Conservation (phyloP, 2,329 filamentous ascomycete genomes). For the Fusarium lateritium region DNA sequence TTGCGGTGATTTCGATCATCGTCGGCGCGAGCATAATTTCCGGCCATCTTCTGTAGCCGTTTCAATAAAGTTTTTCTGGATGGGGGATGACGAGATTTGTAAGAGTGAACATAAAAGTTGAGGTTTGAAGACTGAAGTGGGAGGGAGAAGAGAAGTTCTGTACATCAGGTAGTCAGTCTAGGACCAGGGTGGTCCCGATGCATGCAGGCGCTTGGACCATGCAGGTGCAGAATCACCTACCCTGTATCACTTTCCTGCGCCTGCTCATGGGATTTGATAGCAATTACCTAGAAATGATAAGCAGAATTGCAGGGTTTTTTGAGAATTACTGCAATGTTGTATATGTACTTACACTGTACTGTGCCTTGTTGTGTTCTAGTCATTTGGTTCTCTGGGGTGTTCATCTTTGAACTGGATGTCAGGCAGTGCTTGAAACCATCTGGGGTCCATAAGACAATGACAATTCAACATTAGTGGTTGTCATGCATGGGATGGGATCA, state of each 20-base stretch:
- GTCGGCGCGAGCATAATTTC: slow-evolving; percentile 30
- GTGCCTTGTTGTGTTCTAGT: no score
- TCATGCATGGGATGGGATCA: no score
- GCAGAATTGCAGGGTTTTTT: no score
- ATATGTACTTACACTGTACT: no score
- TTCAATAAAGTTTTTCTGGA: not conserved
- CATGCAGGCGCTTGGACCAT: slow-evolving; percentile 36
- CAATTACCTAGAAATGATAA: not conserved
- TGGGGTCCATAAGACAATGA: no score
- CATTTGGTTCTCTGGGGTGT: no score
- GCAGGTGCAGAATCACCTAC: slow-evolving; percentile 8
- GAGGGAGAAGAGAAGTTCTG: slow-evolving; percentile 15
- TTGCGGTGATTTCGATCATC: slow-evolving; percentile 49
- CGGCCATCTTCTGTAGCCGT: slow-evolving; percentile 27
- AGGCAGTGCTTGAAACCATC: no score
- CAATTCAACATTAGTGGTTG: no score
- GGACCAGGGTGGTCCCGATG: not conserved
- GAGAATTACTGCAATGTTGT: no score
- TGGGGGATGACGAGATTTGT: not conserved
- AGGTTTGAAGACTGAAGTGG: slow-evolving; percentile 14
- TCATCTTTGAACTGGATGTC: no score
- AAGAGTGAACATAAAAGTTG: slow-evolving; percentile 6
- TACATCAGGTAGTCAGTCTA: slow-evolving; percentile 8
- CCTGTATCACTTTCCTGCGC: slow-evolving; percentile 30
- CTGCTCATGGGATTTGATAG: not conserved